These are phyloP conservation scores for Stentor coeruleus DNA, from an alignment of 73 alveolate genomes.

Conservation along the genomic window DNA sequence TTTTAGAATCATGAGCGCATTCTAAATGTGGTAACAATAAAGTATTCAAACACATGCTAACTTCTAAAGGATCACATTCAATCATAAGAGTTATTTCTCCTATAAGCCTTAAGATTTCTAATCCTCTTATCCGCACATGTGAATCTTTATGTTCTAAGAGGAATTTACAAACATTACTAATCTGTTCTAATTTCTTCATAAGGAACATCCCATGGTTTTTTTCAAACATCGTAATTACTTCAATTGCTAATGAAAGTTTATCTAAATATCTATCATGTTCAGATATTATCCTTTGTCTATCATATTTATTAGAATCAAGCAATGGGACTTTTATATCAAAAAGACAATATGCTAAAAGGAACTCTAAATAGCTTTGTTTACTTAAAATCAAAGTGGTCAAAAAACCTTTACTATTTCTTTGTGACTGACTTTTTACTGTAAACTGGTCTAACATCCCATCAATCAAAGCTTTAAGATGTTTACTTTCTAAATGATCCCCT, in stretches of 20 bases:
- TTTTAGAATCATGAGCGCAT: constrained; percentile 34
- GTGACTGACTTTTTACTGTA: constrained; percentile 25
- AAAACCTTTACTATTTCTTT: background rate
- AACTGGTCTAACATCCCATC: constrained; percentile 14
- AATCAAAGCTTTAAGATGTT: constrained; percentile 1
- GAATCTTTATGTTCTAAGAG: constrained; percentile 25
- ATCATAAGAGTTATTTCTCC: constrained; percentile 10
- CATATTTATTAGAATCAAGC: background rate
- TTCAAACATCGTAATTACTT: background rate
- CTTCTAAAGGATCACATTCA: background rate
- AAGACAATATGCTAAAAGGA: constrained; percentile 13
- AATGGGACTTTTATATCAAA: background rate
- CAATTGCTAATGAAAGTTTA: constrained; percentile 20
- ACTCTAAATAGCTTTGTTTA: background rate
- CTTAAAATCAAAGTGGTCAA: background rate
- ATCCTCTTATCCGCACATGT: constrained; percentile 17
- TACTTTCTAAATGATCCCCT: background rate
- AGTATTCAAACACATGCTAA: background rate
- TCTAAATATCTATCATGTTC: constrained; percentile 29
- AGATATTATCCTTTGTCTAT: background rate
- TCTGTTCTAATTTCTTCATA: background rate
- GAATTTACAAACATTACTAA: constrained; percentile 31
- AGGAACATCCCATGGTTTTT: background rate
- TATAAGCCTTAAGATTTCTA: constrained; percentile 14
- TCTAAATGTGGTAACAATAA: constrained; percentile 8